Base-by-base conservation (phyloP, 176 grass and related monocot genomes). In the Rhynchospora tenuis region DNA sequence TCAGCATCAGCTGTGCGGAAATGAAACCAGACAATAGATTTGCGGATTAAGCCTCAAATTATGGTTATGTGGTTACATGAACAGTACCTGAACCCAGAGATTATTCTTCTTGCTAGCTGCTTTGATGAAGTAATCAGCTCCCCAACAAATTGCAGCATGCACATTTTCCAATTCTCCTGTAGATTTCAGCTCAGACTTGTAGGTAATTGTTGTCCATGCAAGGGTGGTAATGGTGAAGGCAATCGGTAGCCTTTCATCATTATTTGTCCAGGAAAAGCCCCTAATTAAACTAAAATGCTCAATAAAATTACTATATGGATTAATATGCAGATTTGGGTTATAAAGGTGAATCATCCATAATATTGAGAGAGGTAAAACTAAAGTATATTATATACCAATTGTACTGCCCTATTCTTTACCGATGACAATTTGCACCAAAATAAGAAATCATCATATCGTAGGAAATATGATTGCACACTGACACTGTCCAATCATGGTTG, bases 211-310 rank as follows among this genome's bases (percentile, higher is more conserved):
- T 7, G 90, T 82, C 96, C 96, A 99, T 70, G 96, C 93, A 0
- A 99, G 88, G 11, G 90, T 99, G 0, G 96, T 99, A 70, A 99
- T 62, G 45, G 96, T 99, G 84, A 99, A 99, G 4, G 93, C 96
- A 59, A 99, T 92, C 0, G 93, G 96, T 0, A 99, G 64, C 0
- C 96, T n/a, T n/a, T n/a, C n/a, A n/a, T n/a, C n/a, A n/a, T n/a
- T n/a, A n/a, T n/a, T n/a, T n/a, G n/a, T n/a, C n/a, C n/a, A n/a
- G n/a, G n/a, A n/a, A n/a, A n/a, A n/a, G n/a, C n/a, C n/a, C n/a
- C n/a, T n/a, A n/a, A n/a, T n/a, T n/a, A n/a, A n/a, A n/a, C n/a
- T n/a, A n/a, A n/a, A n/a, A n/a, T n/a, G n/a, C n/a, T n/a, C n/a
- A n/a, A n/a, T n/a, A n/a, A n/a, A n/a, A n/a, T n/a, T n/a, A n/a